phyloP scores from a whole-genome alignment of 2,329 filamentous ascomycete species.

The Zalaria obscura region DNA sequence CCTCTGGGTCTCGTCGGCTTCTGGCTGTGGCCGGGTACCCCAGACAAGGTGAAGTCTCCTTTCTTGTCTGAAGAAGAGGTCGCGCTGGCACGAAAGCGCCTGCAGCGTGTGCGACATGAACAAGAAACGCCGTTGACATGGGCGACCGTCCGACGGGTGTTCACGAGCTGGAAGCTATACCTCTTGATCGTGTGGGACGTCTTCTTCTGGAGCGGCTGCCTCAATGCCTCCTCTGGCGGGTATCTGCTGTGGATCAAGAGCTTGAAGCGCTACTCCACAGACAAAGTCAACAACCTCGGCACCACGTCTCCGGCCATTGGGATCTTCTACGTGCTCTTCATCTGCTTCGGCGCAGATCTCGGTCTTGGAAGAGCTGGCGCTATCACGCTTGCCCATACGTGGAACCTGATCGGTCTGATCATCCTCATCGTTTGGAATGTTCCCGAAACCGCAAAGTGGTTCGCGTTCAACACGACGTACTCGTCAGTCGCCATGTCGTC shows the following conservation, averaged over 20 bases:
- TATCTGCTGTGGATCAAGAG: constrained; percentile 47
- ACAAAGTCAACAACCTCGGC: constrained; percentile 37
- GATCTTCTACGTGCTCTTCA: constrained; percentile 40
- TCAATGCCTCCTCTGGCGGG: constrained; percentile 32
- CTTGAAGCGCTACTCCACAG: constrained; percentile 31
- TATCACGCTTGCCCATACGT: constrained; percentile 35
- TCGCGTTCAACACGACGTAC: constrained; percentile 37
- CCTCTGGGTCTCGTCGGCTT: constrained; percentile 38
- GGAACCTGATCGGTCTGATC: constrained; percentile 40
- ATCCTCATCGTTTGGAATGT: constrained; percentile 43
- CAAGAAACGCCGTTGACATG: constrained; percentile 1
- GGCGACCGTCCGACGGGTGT: constrained; percentile 18
- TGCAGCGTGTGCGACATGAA: constrained; percentile 30
- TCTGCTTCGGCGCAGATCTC: constrained; percentile 42
- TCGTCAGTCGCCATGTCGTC: constrained; percentile 38
- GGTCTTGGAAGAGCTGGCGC: constrained; percentile 39
- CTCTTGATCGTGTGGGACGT: constrained; percentile 35
- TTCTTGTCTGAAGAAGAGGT: constrained; percentile 35
- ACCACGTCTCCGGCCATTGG: constrained; percentile 40
- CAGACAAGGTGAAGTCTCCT: constrained; percentile 30
- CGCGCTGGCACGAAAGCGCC: constrained; percentile 28
- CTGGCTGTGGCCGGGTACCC: constrained; percentile 36
- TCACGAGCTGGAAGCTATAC: constrained; percentile 35
- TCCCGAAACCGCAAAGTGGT: constrained; percentile 39
- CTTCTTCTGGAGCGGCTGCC: constrained; percentile 43